Base-by-base conservation (phyloP, 108 stramenopile genomes). In the Asterionellopsis glacialis region DNA sequence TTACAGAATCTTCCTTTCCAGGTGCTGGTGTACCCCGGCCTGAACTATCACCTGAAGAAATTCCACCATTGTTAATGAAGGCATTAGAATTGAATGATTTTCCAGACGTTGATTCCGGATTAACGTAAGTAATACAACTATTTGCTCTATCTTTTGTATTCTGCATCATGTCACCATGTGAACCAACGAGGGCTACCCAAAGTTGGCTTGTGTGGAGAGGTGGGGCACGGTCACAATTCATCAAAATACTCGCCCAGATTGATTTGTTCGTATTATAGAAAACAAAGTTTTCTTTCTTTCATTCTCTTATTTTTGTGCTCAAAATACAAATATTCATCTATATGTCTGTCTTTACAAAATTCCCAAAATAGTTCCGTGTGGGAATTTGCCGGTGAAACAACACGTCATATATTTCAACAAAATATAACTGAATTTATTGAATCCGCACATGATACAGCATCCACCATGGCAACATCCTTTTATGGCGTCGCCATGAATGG, bases 401-500 rank as follows among this genome's bases (percentile, higher is more conserved):
- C 78, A 16, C 45, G 65, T 16, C 58, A 59, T 52, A 49, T 79
- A 13, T 79, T 75, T 51, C 38, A 72, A 23, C 57, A 79, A 27
- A 75, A 75, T 54, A 42, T 39, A 18, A 79, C 73, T 19, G 78
- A 79, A 28, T 79, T 79, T 45, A 72, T 79, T 25, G 59, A 75
- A 50, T 73, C 78, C 2, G 64, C 45, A 49, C 78, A 79, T 18
- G 65, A 79, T 28, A 79, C 78, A 14, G 78, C 78, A 4, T 56
- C 68, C 41, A 43, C 57, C 21, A 64, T 71, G 24, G 69, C 78
- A 0, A 79, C 77, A 16, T 79, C 74, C 14, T 75, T 79, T 41
- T 79, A 79, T 38, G 78, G 78, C 0, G 74, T 64, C 21, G 73
- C 74, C 16, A 72, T 79, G 70, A 50, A 79, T 24, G 78, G 78